Base-by-base conservation (phyloP, 2,329 filamentous ascomycete genomes). In the Penicillium hordei region DNA sequence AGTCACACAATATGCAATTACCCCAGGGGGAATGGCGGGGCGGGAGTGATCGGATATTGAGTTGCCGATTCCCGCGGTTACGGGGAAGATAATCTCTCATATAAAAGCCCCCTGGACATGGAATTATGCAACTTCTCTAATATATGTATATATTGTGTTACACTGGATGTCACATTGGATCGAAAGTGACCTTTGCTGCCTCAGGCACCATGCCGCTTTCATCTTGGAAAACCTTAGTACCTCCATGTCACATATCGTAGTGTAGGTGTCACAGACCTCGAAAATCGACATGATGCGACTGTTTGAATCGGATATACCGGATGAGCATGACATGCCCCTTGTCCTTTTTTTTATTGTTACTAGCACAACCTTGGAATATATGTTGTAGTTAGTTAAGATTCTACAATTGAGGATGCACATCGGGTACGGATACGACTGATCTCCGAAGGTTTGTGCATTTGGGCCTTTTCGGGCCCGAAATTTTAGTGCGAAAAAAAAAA, bases 61-160 rank as follows among this genome's bases (percentile, higher is more conserved):
- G 45, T 48, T 55, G 52, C 62, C 63, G 63, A 52, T 60, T 42
- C 59, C 64, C 62, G 62, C 62, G 61, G 65, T n/a, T 56, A 56
- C 19, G 31, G 53, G 46, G 39, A 38, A 51, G 29, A 31, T 7
- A 34, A 10, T 23, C 25, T 38, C 13, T 44, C 12, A 15, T 27
- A 27, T n/a, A 46, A 25, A 34, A 9, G 4, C 12, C 7, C 27
- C n/a, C 13, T 34, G 29, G 12, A 48, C 13, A 13, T 33, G 29
- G 6, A 7, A 7, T 15, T 34, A 34, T 34, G 33, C 13, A 9
- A 9, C 7, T 27, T 27, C 27, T 31, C 29, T 31, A 2, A 31
- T 31, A 31, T 31, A 31, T 12, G 10, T 3, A 29, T 33, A 4
- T 33, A 33, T 34, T 13, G 15, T 17, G 33, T 34, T 17, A 17